phyloP scores from a whole-genome alignment of 106 monocot species.

The Acanthochlamys bracteata region DNA sequence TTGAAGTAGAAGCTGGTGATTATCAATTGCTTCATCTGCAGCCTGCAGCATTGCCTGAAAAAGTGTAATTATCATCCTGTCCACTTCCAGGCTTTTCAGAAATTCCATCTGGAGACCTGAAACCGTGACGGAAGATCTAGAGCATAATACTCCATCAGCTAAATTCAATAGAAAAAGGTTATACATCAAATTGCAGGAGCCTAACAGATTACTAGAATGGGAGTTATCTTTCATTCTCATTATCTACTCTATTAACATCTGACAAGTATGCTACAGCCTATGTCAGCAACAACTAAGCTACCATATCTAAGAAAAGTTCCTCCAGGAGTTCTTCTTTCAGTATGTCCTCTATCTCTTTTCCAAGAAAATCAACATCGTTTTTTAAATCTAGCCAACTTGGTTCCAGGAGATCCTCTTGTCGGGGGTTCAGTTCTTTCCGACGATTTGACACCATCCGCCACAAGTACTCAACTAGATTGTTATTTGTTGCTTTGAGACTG shows the following conservation, averaged over 20 bases:
- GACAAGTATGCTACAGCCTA: background rate
- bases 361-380: constrained; percentile 16
- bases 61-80: too few relatives aligned
- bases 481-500: background rate
- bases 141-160: too few relatives aligned
- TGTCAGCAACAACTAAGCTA: background rate
- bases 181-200: too few relatives aligned
- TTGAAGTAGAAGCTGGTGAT: too few relatives aligned
- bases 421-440: constrained; percentile 10
- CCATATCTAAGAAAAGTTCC: constrained; percentile 14
- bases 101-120: too few relatives aligned
- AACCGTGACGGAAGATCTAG: too few relatives aligned
- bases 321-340: constrained; percentile 24
- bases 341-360: constrained; percentile 21
- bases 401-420: constrained; percentile 3
- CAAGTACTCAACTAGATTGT: constrained; percentile 35
- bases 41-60: too few relatives aligned
- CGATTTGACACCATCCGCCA: constrained; percentile 45
- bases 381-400: constrained; percentile 6
- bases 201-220: too few relatives aligned
- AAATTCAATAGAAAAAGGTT: too few relatives aligned
- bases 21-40: too few relatives aligned
- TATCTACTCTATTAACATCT: background rate
- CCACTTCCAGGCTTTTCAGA: too few relatives aligned
- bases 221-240: too few relatives aligned